phyloP scores from a whole-genome alignment of 352 stramenopile species.

The Pythium pectinolyticum region DNA sequence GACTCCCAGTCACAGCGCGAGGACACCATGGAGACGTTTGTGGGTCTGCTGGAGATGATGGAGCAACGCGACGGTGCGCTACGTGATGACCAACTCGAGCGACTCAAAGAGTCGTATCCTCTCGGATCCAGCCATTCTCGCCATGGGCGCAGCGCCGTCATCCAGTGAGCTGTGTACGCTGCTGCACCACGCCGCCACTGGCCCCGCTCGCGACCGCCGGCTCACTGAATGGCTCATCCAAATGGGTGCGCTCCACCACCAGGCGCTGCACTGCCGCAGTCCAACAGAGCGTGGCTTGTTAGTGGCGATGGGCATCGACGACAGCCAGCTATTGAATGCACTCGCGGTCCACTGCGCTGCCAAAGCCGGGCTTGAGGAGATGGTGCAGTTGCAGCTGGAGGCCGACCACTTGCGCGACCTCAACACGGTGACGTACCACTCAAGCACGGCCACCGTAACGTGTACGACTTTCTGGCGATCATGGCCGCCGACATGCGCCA shows the following conservation, averaged over 20 bases:
- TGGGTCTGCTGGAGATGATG: neutral
- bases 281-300: neutral
- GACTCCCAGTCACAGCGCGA: neutral
- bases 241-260: slow-evolving; percentile 23
- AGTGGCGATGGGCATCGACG: neutral
- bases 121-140: slow-evolving; percentile 5
- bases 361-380: neutral
- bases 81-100: neutral
- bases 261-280: slow-evolving; percentile 10
- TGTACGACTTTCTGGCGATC: slow-evolving; percentile 3
- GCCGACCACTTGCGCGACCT: slow-evolving; percentile 10
- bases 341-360: slow-evolving; percentile 18
- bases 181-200: slow-evolving; percentile 34
- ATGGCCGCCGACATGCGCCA: slow-evolving; percentile 1
- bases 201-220: slow-evolving; percentile 25
- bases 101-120: slow-evolving; percentile 18
- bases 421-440: slow-evolving; percentile 21
- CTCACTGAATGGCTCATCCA: slow-evolving; percentile 46
- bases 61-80: neutral
- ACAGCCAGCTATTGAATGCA: neutral
- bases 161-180: slow-evolving; percentile 7
- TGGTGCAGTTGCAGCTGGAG: slow-evolving; percentile 16
- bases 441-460: neutral
- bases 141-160: neutral
- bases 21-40: neutral